Evolutionary conservation across 2,329 filamentous ascomycete species (phyloP).

Genomic region (Neurospora sp.): DNA sequence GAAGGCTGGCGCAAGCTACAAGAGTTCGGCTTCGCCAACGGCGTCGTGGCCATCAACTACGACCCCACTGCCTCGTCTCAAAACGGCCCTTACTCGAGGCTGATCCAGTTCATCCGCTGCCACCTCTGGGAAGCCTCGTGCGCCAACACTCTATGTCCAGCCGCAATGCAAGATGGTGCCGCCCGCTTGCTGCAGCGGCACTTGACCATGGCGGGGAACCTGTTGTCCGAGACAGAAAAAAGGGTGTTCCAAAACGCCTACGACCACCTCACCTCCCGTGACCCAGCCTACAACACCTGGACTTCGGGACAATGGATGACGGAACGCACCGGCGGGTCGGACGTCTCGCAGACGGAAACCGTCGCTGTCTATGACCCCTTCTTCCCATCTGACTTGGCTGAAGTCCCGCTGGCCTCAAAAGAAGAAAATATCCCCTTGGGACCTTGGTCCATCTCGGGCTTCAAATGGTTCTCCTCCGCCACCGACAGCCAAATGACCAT

Average conservation of each 20-base stretch:
- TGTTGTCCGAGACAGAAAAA: conserved; percentile 23
- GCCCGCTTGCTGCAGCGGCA: conserved; percentile 39
- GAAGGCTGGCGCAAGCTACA: conserved; percentile 59
- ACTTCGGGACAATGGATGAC: conserved; percentile 75
- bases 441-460: conserved; percentile 52
- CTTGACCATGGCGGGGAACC: conserved; percentile 21
- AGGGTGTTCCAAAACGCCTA: conserved; percentile 43
- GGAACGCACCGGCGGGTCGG: conserved; percentile 58
- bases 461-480: conserved; percentile 64
- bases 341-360: conserved; percentile 60
- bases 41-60: conserved; percentile 50
- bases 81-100: conserved; percentile 39
- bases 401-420: conserved; percentile 18
- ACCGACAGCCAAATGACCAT: conserved; percentile 57
- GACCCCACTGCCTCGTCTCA: conserved; percentile 22
- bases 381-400: conserved; percentile 8
- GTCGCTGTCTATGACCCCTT: conserved; percentile 30
- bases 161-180: conserved; percentile 58
- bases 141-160: conserved; percentile 54
- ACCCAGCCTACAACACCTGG: conserved; percentile 45
- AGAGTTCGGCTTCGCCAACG: conserved; percentile 46
- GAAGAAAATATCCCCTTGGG: conserved; percentile 34
- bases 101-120: conserved; percentile 49
- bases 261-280: conserved; percentile 41
- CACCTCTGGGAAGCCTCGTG: conserved; percentile 52